Evolutionary conservation across 441 rosid species (phyloP), one percentile per base, ranked within the genome.

Genomic region (Populus trichocarpa): DNA sequence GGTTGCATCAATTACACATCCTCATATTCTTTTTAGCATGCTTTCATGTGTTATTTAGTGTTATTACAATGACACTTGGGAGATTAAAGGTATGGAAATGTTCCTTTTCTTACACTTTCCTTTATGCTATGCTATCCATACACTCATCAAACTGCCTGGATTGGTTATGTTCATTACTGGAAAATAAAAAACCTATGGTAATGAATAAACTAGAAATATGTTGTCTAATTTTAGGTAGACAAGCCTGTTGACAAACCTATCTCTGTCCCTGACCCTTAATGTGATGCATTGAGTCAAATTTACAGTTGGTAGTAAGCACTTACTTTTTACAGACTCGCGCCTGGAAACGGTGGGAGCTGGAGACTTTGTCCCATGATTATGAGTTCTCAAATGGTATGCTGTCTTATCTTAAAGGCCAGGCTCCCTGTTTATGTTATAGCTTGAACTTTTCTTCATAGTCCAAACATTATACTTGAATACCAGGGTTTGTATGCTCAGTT

Each of bases 11-110:
- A 46, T 78, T 96, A 65, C 99, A 93, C 81, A 89, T 94, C 66
- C 95, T 94, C 79, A 85, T 96, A 59, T 96, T 96, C 90, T 94
- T 96, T 89, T 82, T 96, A 84, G 99, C 99, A 8, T 84, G 89
- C 72, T 83, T 94, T 78, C 98, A 96, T 35, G 97, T 96, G 42
- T 3, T 90, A 46, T 96, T 90, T 81, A 92, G 98, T 78, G 80
- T 84, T 50, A 69, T 87, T 38, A 96, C 98, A 11, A 93, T 96
- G 99, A 80, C 86, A 90, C 98, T 94, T 50, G 98, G 98, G 74
- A 88, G 98, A 77, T 83, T 93, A 67, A 93, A 96, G 98, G 99
- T 91, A 75, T 59, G 72, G 2, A 26, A 66, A 30, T 61, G 4
- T 73, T 70, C 25, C 18, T 16, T 69, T 10, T 42, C 4, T 53